Percentiles rank a stretch among this genome's conserved stretches.
Conservation (phyloP, 1,139 yeast species). For the Saccharomyces hybrid region DNA sequence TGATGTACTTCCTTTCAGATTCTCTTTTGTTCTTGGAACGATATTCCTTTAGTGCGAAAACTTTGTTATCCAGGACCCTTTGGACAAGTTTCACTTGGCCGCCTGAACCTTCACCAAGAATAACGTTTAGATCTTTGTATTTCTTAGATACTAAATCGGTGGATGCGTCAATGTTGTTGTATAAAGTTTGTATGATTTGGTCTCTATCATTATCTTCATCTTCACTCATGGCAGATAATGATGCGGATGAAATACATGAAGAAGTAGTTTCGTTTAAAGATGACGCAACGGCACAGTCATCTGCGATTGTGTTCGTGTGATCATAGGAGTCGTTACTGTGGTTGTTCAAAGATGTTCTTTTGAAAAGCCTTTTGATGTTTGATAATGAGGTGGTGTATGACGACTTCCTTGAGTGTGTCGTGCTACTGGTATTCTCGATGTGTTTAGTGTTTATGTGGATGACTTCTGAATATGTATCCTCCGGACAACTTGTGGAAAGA, state of each 20-base stretch:
- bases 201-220: background rate
- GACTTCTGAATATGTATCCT: background rate
- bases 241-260: background rate
- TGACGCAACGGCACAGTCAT: background rate
- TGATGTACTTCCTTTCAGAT: slow-evolving; percentile 72
- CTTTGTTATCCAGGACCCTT: slow-evolving; percentile 63
- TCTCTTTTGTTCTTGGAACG: slow-evolving; percentile 74
- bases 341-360: background rate
- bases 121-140: slow-evolving; percentile 78
- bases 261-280: background rate
- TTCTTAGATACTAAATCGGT: slow-evolving; percentile 37
- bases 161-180: slow-evolving; percentile 17
- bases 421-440: background rate
- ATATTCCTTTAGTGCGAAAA: slow-evolving; percentile 92
- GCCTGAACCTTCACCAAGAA: slow-evolving; percentile 92
- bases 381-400: background rate
- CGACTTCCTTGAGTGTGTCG: background rate
- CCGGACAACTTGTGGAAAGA: background rate
- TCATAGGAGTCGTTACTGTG: background rate
- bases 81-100: slow-evolving; percentile 80
- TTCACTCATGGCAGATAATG: background rate
- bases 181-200: background rate
- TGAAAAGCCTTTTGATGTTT: background rate
- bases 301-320: background rate
- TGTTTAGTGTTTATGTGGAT: background rate